phyloP scores from a whole-genome alignment of 441 rosid species.

The Viola pubescens region DNA sequence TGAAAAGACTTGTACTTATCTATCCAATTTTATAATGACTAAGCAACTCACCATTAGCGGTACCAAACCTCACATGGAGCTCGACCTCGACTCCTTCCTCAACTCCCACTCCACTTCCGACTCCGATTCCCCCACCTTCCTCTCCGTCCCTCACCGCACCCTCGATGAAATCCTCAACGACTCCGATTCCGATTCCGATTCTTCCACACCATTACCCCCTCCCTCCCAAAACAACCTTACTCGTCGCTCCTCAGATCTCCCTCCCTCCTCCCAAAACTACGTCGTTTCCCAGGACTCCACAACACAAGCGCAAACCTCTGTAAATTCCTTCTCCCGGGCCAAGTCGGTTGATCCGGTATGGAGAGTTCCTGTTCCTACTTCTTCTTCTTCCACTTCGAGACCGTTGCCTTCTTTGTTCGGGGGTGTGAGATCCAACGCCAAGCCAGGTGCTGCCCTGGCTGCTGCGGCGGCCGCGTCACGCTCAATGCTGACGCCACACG shows the following conservation, averaged over 20 bases:
- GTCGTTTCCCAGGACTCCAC: constrained; percentile 28
- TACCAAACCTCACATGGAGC: constrained; percentile 31
- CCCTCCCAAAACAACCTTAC: constrained; percentile 26
- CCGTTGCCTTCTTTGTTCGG: constrained; percentile 75
- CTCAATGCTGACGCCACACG: constrained; percentile 73
- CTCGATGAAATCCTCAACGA: constrained; percentile 89
- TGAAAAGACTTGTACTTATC: background rate
- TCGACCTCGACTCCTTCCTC: constrained; percentile 75
- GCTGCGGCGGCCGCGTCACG: constrained; percentile 88
- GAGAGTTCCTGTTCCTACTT: constrained; percentile 19
- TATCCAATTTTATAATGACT: constrained; percentile 15
- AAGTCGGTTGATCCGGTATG: constrained; percentile 32
- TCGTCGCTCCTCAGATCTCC: constrained; percentile 21
- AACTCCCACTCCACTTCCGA: constrained; percentile 42
- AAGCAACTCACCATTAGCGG: constrained; percentile 14
- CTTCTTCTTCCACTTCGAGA: constrained; percentile 35
- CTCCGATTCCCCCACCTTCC: constrained; percentile 30
- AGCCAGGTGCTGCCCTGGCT: constrained; percentile 97
- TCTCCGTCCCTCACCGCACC: constrained; percentile 70
- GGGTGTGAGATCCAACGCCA: constrained; percentile 74
- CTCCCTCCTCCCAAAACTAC: constrained; percentile 20
- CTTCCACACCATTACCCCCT: constrained; percentile 54
- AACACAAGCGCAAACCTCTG: constrained; percentile 18
- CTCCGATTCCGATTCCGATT: constrained; percentile 65
- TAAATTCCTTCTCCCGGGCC: constrained; percentile 25